Evolutionary conservation across 306 rosid genomes (phyloP), one percentile per base, ranked within the genome.

Genomic region (Begonia peltatifolia): DNA sequence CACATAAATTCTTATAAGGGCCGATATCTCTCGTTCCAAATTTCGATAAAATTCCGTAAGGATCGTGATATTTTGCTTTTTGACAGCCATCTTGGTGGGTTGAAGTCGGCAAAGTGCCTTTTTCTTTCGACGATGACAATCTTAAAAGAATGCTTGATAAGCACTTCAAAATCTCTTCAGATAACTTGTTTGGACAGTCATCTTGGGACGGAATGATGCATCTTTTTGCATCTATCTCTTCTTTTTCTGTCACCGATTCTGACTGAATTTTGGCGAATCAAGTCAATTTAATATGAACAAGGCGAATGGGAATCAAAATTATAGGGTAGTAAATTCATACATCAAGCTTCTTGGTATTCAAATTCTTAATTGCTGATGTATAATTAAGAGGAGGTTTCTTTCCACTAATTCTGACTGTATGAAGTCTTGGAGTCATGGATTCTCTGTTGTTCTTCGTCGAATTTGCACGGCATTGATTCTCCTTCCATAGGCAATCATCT

Each of bases 91-190:
- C 68, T 47, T 36, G 87, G 20, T 58, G 25, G 36, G 51, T 66
- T 49, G 46, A 51, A 57, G 50, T 48, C 62, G 76, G 57, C 23
- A 68, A 70, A 35, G 76, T 47, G 16, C 54, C 74, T 15, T 17
- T 59, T 43, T 54, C 64, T 77, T 74, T 83, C 12, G 20, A 66
- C 6, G 74, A 62, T 71, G 78, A 76, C 82, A 80, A 67, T 69
- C 95, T 72, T 65, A 73, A 52, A 66, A 90, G 74, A 71, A 85
- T 80, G 77, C 73, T 83, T 52, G 85, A 72, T 65, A 85, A 76
- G 67, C 97, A 90, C 76, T 78, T 85, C 6, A 90, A 53, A 63
- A 80, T 80, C 62, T 71, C 73, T 69, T 85, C 92, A n/a, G 95
- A 80, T 53, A 83, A 61, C 61, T 49, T 63, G 82, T 90, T 90